Conservation (phyloP, 768 basidiomycete species). For the Macrolepiota fuliginosa region DNA sequence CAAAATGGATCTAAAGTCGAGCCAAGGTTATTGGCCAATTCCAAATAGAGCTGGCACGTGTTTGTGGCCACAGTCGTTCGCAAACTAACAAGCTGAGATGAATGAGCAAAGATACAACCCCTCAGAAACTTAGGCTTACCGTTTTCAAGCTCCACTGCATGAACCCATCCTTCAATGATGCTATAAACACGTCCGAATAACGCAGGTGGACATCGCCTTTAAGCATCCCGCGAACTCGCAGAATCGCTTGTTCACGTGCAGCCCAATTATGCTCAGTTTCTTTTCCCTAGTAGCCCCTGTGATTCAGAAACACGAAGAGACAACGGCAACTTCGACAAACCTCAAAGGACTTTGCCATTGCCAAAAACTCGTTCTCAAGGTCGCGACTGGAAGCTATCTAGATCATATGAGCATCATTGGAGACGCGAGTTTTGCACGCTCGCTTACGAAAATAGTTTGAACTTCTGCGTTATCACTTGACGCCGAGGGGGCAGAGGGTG, state of each 20-base stretch:
- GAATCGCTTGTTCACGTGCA: slow-evolving; percentile 71
- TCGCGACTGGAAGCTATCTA: slow-evolving; percentile 86
- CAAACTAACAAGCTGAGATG: slow-evolving; percentile 72
- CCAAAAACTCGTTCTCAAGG: slow-evolving; percentile 79
- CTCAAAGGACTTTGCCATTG: slow-evolving; percentile 80
- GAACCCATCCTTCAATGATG: slow-evolving; percentile 72
- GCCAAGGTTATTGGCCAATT: slow-evolving; percentile 68
- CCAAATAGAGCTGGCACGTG: slow-evolving; percentile 73
- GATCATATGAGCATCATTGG: background rate
- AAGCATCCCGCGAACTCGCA: slow-evolving; percentile 84
- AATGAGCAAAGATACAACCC: slow-evolving; percentile 2
- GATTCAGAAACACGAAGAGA: background rate
- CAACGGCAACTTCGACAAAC: slow-evolving; percentile 34
- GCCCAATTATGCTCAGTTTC: slow-evolving; percentile 98
- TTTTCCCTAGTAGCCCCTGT: slow-evolving; percentile 60
- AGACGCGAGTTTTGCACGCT: background rate
- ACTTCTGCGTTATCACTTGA: slow-evolving; percentile 46
- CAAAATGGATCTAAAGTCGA: slow-evolving; percentile 73
- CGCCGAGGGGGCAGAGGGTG: slow-evolving; percentile 26
- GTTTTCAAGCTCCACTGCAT: slow-evolving; percentile 84
- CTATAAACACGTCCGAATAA: slow-evolving; percentile 72
- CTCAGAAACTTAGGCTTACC: slow-evolving; percentile 40
- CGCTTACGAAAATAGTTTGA: slow-evolving; percentile 67
- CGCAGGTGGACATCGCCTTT: slow-evolving; percentile 78
- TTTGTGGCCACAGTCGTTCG: slow-evolving; percentile 87